Percentiles rank a stretch among this genome's conserved stretches.
These are phyloP conservation scores for Aspergillus persii DNA, from an alignment of 2,329 filamentous ascomycete genomes.

Conservation along the genomic window DNA sequence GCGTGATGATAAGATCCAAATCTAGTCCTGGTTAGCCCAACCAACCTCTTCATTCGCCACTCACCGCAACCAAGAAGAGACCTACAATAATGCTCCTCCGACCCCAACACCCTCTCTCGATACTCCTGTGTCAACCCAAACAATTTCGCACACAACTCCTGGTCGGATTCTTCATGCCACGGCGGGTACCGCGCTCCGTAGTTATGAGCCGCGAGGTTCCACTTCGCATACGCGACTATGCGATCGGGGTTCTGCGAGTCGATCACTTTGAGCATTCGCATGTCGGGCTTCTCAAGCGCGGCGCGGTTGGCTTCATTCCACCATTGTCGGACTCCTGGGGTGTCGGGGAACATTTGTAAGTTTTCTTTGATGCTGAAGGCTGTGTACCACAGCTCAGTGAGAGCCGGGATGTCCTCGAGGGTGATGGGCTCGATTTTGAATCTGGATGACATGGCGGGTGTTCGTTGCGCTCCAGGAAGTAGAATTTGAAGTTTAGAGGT, in stretches of 20 bases:
- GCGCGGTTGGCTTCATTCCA: constrained; percentile 19
- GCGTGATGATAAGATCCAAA: constrained; percentile 20
- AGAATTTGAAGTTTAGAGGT: too few species aligned
- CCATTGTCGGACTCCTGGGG: constrained; percentile 27
- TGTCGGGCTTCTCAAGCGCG: constrained; percentile 23
- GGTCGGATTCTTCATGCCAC: constrained; percentile 24
- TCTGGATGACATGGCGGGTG: not conserved
- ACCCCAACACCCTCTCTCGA: constrained; percentile 24
- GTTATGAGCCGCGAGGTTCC: constrained; percentile 26
- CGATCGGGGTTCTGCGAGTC: constrained; percentile 16
- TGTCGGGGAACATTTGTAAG: constrained; percentile 25
- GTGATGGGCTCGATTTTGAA: constrained; percentile 18
- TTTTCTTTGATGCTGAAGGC: constrained; percentile 24
- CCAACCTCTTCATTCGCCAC: too few species aligned
- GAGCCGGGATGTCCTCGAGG: constrained; percentile 21
- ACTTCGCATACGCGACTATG: constrained; percentile 30
- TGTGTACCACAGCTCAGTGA: constrained; percentile 25
- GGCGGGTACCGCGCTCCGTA: constrained; percentile 28
- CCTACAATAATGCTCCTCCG: constrained; percentile 28
- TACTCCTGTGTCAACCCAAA: constrained; percentile 21
- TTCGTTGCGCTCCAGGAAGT: too few species aligned
- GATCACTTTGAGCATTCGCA: constrained; percentile 28
- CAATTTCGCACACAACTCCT: constrained; percentile 16
- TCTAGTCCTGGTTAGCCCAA: not conserved
- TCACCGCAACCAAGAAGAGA: not conserved